Evolutionary conservation across 2,329 filamentous ascomycete species (phyloP).

Genomic region (Botrytis pseudocinerea): DNA sequence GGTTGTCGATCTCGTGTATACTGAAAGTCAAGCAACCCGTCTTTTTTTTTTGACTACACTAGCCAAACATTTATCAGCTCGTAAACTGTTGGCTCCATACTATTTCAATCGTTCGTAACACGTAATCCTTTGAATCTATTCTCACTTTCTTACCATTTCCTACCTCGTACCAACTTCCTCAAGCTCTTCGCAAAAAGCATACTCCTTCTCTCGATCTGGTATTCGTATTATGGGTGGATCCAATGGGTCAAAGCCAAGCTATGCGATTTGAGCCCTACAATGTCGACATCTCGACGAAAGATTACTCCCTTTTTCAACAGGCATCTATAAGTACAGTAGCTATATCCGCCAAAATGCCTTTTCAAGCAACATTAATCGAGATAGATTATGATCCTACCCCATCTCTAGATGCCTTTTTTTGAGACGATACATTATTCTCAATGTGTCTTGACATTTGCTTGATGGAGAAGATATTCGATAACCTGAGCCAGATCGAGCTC

Average conservation of each 20-base stretch:
- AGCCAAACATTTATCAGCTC: not conserved
- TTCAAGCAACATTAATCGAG: too few relatives aligned
- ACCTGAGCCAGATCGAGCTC: not conserved
- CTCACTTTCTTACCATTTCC: not conserved
- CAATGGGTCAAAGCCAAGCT: not conserved
- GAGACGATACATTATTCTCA: not conserved
- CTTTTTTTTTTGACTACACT: not conserved
- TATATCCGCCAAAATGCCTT: not conserved
- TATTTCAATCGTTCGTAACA: not conserved
- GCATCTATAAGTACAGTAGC: too few relatives aligned
- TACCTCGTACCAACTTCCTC: not conserved
- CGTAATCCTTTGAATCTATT: not conserved
- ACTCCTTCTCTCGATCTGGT: not conserved
- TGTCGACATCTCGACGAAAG: accelerated
- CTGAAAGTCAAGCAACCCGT: not conserved
- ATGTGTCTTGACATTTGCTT: not conserved
- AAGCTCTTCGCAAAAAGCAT: not conserved
- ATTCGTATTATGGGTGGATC: not conserved
- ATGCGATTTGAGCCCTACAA: not conserved
- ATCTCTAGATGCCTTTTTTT: not conserved
- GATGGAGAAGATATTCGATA: not conserved
- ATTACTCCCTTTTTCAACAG: not conserved
- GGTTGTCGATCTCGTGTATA: not conserved
- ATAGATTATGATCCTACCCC: too few relatives aligned
- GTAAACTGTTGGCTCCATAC: not conserved